Evolutionary conservation across 495 filamentous ascomycete species (phyloP), one percentile per base, ranked within the genome.

Genomic region (Aspergillus homomorphus): DNA sequence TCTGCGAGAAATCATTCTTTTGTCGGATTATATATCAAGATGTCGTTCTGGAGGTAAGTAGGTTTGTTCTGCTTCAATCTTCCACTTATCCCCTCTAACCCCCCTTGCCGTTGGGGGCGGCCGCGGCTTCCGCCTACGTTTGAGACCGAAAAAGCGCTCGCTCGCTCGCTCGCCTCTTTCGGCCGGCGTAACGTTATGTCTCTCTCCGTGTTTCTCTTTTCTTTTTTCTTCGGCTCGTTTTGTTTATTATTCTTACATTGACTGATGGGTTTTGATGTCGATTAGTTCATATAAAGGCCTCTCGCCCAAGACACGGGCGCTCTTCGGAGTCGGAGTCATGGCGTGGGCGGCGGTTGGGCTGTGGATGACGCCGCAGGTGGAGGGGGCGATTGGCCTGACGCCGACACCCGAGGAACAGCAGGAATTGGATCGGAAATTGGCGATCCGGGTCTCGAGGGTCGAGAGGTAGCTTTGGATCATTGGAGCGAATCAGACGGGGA

Each of bases 301-400:
- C 50, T 60, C 78, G 28, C 82, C 85, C 4, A 80, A 81, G 62
- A 86, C 86, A 6, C 82, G 87, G 46, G 72, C 86, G 52, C 64
- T 86, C 24, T 75, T 90, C 67, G 87, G 89, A 52, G 56, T 83
- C 53, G 85, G 85, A 61, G 69, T 88, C 41, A 84, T 90, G 68
- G 81, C 78, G 26, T 90, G 85, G 75, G 84, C 84, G 0, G 70
- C 68, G n/a, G 68, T 84, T 33, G 87, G 84, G 14, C 73, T 89
- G 16, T 77, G 77, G 61, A 65, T 82, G 4, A 77, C 81, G n/a
- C 79, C 87, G 41, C 75, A 77, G 51, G 82, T 84, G 2, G 88
- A 90, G 69, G 73, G 78, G 59, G 80, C 77, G 14, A 73, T 89
- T 56, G 85, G 84, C 2, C 76, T 89, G 64, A 77, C 79, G 45